Evolutionary conservation across 1,284 basidiomycete species (phyloP), one percentile per base, ranked within the genome.

Genomic region (Pisolithus thermaeus): DNA sequence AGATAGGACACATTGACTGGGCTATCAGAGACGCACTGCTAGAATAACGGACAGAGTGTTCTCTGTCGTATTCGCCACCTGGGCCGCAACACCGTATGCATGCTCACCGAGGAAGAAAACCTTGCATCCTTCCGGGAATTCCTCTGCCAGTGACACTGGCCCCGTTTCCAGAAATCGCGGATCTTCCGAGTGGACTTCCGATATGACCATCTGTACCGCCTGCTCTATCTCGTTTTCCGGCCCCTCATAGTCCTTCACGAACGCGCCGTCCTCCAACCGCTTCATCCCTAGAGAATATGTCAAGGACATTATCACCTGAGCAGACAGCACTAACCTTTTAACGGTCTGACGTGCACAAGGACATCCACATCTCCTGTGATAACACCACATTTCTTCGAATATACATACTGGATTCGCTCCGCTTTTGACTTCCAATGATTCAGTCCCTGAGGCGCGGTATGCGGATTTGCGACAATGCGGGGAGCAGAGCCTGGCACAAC

Each of bases 51-150:
- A 86, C 28, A 97, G 71, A 0, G 81, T 75, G 7, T 78, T 76
- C 7, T 85, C 77, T 1, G 78, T 78, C 0, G 92, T 90, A 0
- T 71, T 77, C 30, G 81, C 77, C 8, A 99, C 92, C 62, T 93
- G 90, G 0, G 93, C 93, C 6, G 97, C 93, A 4, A 90, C 85
- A n/a, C 97, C 97, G 64, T 97, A 99, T 0, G 89, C 90, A 61
- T 92, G 85, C 58, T 89, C 84, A 20, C 95, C 95, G 6, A 99
- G 79, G 83, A 97, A 99, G 72, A 99, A 97, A 40, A 98, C 89
- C 61, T 88, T 92, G 65, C 84, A 89, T 9, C 90, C 90, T 1
- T 83, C 82, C 0, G 95, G 94, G 72, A 93, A 98, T 67, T 99
- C 97, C 50, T 92, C 85, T 0, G 81, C 77, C 35, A 98, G 72